Conservation (phyloP, 371 early-diverging fungal species). For the Lichtheimia hyalospora region DNA sequence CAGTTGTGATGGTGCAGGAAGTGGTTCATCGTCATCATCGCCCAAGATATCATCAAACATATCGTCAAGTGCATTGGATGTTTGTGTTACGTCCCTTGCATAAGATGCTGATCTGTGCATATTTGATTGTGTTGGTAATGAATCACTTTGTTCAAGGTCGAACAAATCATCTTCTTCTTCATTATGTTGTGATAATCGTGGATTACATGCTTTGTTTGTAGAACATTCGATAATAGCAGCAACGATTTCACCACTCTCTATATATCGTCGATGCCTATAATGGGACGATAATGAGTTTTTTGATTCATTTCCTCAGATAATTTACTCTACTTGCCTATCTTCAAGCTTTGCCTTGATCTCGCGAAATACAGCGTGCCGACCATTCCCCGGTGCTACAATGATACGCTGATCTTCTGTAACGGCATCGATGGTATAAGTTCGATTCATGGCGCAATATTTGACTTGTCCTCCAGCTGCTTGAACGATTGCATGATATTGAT, state of each 20-base stretch:
- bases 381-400: neutral
- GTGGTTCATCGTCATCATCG: neutral
- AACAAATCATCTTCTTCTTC: neutral
- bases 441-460: neutral
- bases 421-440: neutral
- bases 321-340: neutral
- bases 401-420: neutral
- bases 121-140: neutral
- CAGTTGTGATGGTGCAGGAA: no score
- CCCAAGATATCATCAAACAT: slow-evolving; percentile 5
- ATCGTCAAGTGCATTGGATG: neutral
- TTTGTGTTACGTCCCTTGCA: neutral
- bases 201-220: neutral
- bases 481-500: neutral
- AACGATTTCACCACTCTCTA: slow-evolving; percentile 2
- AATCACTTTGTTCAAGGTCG: neutral
- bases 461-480: slow-evolving; percentile 3
- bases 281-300: neutral
- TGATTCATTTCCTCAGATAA: neutral
- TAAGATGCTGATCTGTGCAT: neutral
- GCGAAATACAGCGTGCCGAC: neutral
- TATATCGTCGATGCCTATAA: neutral
- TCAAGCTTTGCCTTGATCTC: neutral
- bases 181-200: neutral
- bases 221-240: slow-evolving; percentile 4